phyloP scores from a whole-genome alignment of 2,329 filamentous ascomycete species.

The Hansfordia pulvinata region DNA sequence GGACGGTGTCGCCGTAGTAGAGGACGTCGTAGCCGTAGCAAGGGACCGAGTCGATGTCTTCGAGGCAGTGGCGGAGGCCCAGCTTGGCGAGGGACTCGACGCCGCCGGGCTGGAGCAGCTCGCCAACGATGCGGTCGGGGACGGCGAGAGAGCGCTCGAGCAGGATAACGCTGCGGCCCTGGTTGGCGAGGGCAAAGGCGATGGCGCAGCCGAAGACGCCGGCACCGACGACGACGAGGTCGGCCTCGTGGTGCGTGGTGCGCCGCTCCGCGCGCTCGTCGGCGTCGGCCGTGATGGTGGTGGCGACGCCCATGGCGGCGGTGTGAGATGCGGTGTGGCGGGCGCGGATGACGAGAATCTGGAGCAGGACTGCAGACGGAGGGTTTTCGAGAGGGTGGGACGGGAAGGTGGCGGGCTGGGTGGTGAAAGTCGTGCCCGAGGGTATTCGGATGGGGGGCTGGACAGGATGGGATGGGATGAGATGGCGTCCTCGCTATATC shows the following conservation, averaged over 20 bases:
- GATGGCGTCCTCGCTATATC: too few species aligned
- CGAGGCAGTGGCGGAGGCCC: constrained; percentile 69
- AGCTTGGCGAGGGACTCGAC: constrained; percentile 68
- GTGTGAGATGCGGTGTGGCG: too few species aligned
- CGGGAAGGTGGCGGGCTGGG: too few species aligned
- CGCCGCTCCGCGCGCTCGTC: constrained; percentile 32
- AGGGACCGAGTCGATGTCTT: constrained; percentile 74
- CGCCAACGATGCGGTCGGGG: constrained; percentile 90
- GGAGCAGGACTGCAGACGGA: too few species aligned
- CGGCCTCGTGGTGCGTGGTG: constrained; percentile 47
- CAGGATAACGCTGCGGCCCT: constrained; percentile 81
- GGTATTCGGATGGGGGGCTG: too few species aligned
- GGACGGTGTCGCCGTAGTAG: constrained; percentile 60
- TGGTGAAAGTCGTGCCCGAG: too few species aligned
- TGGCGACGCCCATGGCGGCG: too few species aligned
- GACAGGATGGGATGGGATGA: too few species aligned
- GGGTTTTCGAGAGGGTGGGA: too few species aligned
- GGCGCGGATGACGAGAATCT: too few species aligned
- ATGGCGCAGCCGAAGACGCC: constrained; percentile 82
- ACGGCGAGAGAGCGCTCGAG: constrained; percentile 83
- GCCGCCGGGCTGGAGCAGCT: constrained; percentile 87
- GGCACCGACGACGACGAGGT: constrained; percentile 85
- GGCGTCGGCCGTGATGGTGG: constrained; percentile 16
- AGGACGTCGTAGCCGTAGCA: constrained; percentile 81
- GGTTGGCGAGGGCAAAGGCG: constrained; percentile 71